These are phyloP conservation scores for Penicillium sp. DNA, from an alignment of 2,329 filamentous ascomycete genomes.

Conservation along the genomic window DNA sequence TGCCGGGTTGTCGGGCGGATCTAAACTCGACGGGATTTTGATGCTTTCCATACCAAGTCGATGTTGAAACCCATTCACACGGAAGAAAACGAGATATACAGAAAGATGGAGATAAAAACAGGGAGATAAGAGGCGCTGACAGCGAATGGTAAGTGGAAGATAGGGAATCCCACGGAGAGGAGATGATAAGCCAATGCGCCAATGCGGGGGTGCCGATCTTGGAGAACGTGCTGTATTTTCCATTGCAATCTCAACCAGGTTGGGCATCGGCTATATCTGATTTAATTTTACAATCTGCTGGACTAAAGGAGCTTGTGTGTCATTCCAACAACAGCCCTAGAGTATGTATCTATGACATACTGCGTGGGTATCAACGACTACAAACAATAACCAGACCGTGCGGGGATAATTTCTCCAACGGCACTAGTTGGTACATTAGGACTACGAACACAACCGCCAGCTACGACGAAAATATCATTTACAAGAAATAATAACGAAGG, in stretches of 20 bases:
- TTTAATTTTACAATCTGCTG: neutral
- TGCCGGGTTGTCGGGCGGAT: slow-evolving; percentile 24
- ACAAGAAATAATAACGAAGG: neutral
- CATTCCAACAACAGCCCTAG: too few relatives aligned
- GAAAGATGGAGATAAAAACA: neutral
- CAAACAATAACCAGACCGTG: neutral
- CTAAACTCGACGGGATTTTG: slow-evolving; percentile 57
- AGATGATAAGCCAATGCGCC: slow-evolving; percentile 20
- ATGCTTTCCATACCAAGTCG: slow-evolving; percentile 54
- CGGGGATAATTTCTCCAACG: slow-evolving; percentile 3
- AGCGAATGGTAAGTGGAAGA: slow-evolving; percentile 15
- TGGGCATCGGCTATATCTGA: neutral
- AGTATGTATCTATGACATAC: neutral
- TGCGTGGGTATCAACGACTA: neutral
- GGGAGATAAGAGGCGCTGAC: slow-evolving; percentile 10
- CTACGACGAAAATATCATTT: neutral
- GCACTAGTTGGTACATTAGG: neutral
- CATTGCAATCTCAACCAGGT: neutral
- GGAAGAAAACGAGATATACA: slow-evolving; percentile 1
- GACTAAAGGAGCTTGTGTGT: neutral
- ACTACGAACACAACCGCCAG: neutral
- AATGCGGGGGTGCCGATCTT: slow-evolving; percentile 18
- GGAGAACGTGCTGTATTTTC: neutral
- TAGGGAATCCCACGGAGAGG: slow-evolving; percentile 8
- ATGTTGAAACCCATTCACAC: slow-evolving; percentile 8